These are phyloP conservation scores for Fusarium foetens DNA, from an alignment of 2,329 filamentous ascomycete genomes.

Conservation along the genomic window DNA sequence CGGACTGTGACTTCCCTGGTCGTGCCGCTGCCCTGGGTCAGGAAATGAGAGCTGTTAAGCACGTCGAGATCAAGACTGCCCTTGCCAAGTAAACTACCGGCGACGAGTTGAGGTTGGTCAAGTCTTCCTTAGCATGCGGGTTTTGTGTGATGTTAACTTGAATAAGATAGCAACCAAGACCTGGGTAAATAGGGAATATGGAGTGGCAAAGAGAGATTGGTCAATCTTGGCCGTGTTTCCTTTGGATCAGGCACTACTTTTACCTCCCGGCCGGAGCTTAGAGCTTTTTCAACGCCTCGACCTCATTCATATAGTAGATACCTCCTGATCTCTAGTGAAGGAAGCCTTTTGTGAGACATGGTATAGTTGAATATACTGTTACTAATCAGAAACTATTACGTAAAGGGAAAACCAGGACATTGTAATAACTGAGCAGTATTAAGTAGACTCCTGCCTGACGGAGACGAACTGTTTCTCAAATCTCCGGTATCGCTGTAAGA, in stretches of 20 bases:
- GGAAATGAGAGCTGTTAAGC: not conserved
- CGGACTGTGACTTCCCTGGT: not conserved
- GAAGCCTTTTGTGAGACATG: accelerated
- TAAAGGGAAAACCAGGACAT: accelerated
- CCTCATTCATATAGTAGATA: not conserved
- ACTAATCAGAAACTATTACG: not conserved
- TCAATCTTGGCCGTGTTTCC: not conserved
- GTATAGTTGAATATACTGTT: not conserved
- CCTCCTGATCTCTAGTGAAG: accelerated
- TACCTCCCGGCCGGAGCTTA: too few species aligned
- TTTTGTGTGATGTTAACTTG: not conserved
- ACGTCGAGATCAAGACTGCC: not conserved
- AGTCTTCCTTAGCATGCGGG: not conserved
- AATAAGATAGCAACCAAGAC: not conserved
- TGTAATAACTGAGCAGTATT: too few species aligned
- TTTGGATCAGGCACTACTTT: too few species aligned
- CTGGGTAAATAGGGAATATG: not conserved
- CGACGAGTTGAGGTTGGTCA: not conserved
- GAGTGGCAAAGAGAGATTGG: not conserved
- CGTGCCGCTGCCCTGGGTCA: not conserved
- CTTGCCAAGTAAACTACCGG: not conserved
- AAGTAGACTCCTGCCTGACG: too few species aligned
- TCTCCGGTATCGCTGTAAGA: not conserved
- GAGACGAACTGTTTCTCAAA: not conserved
- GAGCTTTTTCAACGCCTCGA: not conserved